Percentiles rank a stretch among this genome's conserved stretches.
These are phyloP conservation scores for Persicaria maculosa DNA, from an alignment of 148 eudicot species.

Conservation along the genomic window DNA sequence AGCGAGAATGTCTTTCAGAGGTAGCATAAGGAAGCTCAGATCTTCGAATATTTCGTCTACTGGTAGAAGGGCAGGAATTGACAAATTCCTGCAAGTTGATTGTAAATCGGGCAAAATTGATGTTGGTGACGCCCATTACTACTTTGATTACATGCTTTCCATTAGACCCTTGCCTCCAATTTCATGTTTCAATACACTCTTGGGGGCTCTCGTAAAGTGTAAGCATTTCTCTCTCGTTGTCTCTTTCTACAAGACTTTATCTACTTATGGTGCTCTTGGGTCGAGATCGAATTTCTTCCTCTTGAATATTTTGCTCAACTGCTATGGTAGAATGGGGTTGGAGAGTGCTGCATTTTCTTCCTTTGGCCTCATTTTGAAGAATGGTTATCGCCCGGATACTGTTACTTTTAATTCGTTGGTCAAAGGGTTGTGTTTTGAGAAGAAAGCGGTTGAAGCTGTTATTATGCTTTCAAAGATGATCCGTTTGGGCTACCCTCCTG, in stretches of 20 bases:
- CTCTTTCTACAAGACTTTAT: background rate
- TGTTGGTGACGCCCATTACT: constrained; percentile 14
- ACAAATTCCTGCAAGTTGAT: constrained; percentile 15
- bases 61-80: background rate
- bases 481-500: constrained; percentile 18
- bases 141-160: constrained; percentile 18
- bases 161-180: constrained; percentile 19
- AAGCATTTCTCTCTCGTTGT: constrained; percentile 13
- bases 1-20: background rate
- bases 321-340: constrained; percentile 17
- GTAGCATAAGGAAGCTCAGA: background rate
- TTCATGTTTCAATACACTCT: constrained; percentile 17
- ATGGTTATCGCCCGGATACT: constrained; percentile 14
- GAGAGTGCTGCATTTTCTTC: constrained; percentile 16
- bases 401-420: constrained; percentile 19
- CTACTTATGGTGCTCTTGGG: background rate
- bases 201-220: constrained; percentile 20
- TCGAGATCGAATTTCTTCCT: constrained; percentile 11
- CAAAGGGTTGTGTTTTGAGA: constrained; percentile 22
- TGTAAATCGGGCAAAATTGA: constrained; percentile 21
- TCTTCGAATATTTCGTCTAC: background rate
- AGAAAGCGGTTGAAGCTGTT: constrained; percentile 12
- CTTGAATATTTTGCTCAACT: constrained; percentile 19
- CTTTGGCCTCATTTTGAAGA: constrained; percentile 20
- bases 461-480: constrained; percentile 15